phyloP scores from a whole-genome alignment of 2,329 filamentous ascomycete species.

The Camptophora hylomeconis region DNA sequence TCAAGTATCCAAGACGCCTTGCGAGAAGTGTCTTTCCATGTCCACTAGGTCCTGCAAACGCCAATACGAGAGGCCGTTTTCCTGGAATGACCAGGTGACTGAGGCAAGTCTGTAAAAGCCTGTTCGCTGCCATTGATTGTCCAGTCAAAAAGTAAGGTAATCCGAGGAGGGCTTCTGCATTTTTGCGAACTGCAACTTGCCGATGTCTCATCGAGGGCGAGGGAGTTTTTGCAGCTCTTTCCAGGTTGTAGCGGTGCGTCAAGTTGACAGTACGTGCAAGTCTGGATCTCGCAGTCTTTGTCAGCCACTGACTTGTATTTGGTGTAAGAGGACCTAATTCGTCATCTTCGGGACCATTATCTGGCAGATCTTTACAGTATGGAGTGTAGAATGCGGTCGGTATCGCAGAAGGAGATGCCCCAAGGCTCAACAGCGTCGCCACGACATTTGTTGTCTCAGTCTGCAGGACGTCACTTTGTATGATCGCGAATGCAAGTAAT shows the following conservation, averaged over 20 bases:
- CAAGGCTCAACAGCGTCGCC: conserved; percentile 21
- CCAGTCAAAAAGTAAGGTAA: conserved; percentile 25
- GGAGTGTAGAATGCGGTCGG: conserved; percentile 19
- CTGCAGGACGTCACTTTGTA: conserved; percentile 15
- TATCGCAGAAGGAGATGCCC: conserved; percentile 18
- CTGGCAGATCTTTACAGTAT: conserved; percentile 14
- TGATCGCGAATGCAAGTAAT: conserved; percentile 22
- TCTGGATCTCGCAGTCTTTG: conserved; percentile 9
- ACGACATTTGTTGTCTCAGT: conserved; percentile 19
- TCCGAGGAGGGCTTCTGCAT: conserved; percentile 20
- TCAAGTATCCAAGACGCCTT: conserved; percentile 26
- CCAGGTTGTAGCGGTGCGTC: conserved; percentile 22
- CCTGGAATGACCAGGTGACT: conserved; percentile 20
- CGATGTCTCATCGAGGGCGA: conserved; percentile 16
- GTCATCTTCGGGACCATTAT: conserved; percentile 11
- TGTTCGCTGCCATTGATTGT: conserved; percentile 20
- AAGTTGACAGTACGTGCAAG: conserved; percentile 20
- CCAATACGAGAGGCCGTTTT: conserved; percentile 25
- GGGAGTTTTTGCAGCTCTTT: conserved; percentile 16
- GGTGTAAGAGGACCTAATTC: conserved; percentile 3
- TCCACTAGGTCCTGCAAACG: conserved; percentile 34
- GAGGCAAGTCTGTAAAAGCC: conserved; percentile 18
- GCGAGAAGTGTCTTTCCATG: conserved; percentile 40
- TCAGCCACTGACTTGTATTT: conserved; percentile 17
- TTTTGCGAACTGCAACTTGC: conserved; percentile 18